Evolutionary conservation across 345 rosid species (phyloP).

Genomic region (Camelina laxa): DNA sequence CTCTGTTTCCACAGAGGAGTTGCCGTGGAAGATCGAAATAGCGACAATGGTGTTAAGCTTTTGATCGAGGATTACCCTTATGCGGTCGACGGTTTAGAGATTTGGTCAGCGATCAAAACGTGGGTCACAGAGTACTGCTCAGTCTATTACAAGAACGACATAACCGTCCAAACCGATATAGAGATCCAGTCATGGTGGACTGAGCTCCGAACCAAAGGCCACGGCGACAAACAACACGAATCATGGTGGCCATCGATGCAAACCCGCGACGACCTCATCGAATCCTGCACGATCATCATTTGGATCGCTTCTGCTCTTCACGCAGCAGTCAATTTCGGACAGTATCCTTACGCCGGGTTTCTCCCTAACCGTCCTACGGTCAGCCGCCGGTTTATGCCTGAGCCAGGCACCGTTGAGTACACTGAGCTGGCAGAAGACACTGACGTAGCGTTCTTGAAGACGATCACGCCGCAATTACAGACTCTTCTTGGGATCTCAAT

Average conservation of each 20-base stretch:
- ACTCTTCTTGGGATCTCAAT: constrained; percentile 87
- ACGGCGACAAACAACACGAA: constrained; percentile 75
- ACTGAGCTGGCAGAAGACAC: constrained; percentile 58
- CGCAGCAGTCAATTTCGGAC: constrained; percentile 96
- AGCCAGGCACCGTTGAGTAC: constrained; percentile 77
- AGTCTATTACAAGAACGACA: constrained; percentile 68
- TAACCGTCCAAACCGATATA: constrained; percentile 56
- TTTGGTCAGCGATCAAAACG: constrained; percentile 85
- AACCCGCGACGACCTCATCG: constrained; percentile 57
- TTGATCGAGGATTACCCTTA: constrained; percentile 86
- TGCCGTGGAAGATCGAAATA: constrained; percentile 59
- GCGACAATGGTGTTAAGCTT: constrained; percentile 66
- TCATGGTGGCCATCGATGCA: constrained; percentile 85
- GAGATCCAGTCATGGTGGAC: constrained; percentile 95
- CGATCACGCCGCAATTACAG: constrained; percentile 90
- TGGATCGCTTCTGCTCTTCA: constrained; percentile 97
- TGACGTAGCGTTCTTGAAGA: constrained; percentile 69
- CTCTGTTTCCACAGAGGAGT: constrained; percentile 61
- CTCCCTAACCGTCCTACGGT: constrained; percentile 89
- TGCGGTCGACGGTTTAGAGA: constrained; percentile 90
- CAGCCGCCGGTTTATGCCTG: constrained; percentile 95
- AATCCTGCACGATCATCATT: constrained; percentile 77
- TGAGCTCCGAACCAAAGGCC: constrained; percentile 72
- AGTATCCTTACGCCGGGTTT: constrained; percentile 92
- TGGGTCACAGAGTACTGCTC: constrained; percentile 86